A percentile compares a stretch with the other conserved stretches of the same genome.
Evolutionary conservation across 2,329 filamentous ascomycete species (phyloP).

Genomic region (Corniculantispora saksenae): DNA sequence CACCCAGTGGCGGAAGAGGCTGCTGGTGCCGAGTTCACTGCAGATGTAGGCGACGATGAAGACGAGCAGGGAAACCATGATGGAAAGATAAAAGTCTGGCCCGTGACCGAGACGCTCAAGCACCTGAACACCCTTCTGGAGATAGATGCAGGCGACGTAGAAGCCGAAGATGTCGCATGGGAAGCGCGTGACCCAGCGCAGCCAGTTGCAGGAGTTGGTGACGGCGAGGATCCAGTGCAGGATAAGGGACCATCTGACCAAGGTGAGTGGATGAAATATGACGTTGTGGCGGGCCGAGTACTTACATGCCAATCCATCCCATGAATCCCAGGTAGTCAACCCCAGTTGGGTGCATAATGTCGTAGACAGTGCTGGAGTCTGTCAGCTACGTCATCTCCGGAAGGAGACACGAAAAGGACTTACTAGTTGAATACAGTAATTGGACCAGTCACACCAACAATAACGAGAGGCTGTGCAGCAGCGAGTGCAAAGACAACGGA

Average conservation of each 20-base stretch:
- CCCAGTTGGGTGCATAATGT: conserved; percentile 76
- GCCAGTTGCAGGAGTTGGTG: conserved; percentile 82
- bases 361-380: conserved; percentile 70
- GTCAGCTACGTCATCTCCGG: background rate
- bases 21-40: conserved; percentile 68
- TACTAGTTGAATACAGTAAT: conserved; percentile 93
- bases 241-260: conserved; percentile 72
- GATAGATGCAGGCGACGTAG: conserved; percentile 88
- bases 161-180: conserved; percentile 94
- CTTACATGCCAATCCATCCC: conserved; percentile 82
- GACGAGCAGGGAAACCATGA: conserved; percentile 75
- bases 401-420: conserved; percentile 24
- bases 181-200: conserved; percentile 89
- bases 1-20: conserved; percentile 72
- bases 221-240: conserved; percentile 84
- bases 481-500: conserved; percentile 78
- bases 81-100: conserved; percentile 74
- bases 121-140: conserved; percentile 88
- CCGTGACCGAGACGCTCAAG: conserved; percentile 70
- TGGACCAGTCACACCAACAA: conserved; percentile 85
- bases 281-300: background rate
- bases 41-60: conserved; percentile 76
- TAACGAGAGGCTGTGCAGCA: conserved; percentile 82
- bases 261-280: background rate
- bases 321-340: conserved; percentile 87